Conservation (phyloP, 1,139 yeast genomes). For the Blastobotrys raffinosifermentans region DNA sequence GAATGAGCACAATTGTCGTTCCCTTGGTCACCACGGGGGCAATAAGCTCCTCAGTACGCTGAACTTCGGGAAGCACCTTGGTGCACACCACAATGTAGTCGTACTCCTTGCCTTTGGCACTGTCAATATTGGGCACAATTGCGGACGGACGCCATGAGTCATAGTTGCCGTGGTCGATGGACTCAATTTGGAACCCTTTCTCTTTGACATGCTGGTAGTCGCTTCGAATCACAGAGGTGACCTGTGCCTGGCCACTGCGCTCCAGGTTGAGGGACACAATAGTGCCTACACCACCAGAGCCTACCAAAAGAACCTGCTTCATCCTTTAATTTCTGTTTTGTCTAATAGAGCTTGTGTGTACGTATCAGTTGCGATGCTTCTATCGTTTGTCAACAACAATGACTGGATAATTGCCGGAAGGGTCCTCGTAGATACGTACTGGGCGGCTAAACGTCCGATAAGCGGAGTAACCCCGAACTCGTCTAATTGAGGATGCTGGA, state of each 20-base stretch:
- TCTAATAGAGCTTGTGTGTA: no score
- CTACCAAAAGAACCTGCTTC: slow-evolving; percentile 44
- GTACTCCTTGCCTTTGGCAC: slow-evolving; percentile 46
- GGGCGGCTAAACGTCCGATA: no score
- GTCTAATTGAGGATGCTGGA: no score
- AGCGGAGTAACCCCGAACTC: no score
- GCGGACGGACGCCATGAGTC: slow-evolving; percentile 47
- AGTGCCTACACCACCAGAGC: slow-evolving; percentile 73
- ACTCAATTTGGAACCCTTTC: slow-evolving; percentile 55
- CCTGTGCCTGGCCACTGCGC: slow-evolving; percentile 43
- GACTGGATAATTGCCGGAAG: no score
- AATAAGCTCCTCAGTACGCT: slow-evolving; percentile 53
- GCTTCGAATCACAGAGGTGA: slow-evolving; percentile 60
- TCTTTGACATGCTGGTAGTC: slow-evolving; percentile 49
- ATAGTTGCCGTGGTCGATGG: slow-evolving; percentile 55
- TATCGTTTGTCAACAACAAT: no score
- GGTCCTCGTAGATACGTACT: no score
- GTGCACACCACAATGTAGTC: slow-evolving; percentile 66
- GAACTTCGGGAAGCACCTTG: slow-evolving; percentile 67
- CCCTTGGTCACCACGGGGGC: slow-evolving; percentile 47
- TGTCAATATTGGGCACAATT: slow-evolving; percentile 35
- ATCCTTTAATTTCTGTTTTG: neutral
- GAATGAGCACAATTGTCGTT: slow-evolving; percentile 57
- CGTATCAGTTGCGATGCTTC: no score
- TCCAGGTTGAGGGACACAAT: slow-evolving; percentile 59